These are phyloP conservation scores for Solidago caesia DNA, from an alignment of 129 eudicot genomes.

Conservation along the genomic window DNA sequence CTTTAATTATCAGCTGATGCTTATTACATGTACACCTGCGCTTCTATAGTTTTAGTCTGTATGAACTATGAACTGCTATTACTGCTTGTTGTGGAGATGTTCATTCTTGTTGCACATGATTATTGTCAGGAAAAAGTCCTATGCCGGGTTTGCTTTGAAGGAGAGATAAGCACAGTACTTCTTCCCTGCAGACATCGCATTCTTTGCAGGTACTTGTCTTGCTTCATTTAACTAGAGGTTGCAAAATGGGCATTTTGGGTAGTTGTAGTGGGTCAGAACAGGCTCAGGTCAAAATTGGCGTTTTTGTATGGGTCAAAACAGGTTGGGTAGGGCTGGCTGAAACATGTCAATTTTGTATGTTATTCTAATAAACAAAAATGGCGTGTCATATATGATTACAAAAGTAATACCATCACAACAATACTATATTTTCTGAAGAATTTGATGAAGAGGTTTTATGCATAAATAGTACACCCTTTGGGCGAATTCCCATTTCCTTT, in stretches of 20 bases:
- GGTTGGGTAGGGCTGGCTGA: neutral
- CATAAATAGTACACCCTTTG: neutral
- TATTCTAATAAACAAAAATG: neutral
- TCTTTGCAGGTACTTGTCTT: constrained; percentile 66
- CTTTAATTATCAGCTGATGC: neutral
- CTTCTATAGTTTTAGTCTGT: neutral
- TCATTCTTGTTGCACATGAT: neutral
- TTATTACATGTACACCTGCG: neutral
- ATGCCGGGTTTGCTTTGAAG: constrained; percentile 87
- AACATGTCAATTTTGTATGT: neutral
- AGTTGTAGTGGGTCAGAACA: neutral
- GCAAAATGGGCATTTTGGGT: neutral
- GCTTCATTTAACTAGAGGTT: neutral
- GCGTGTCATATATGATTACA: neutral
- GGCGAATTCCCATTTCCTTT: neutral
- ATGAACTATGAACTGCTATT: neutral
- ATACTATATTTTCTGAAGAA: neutral
- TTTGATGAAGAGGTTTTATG: neutral
- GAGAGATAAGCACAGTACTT: constrained; percentile 72
- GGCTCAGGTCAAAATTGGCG: neutral
- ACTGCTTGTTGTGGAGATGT: neutral
- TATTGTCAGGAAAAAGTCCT: constrained; percentile 79
- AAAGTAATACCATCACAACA: neutral
- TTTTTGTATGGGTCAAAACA: constrained; percentile 1
- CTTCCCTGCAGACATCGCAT: constrained; percentile 89